These are phyloP conservation scores for Elsinoe australis DNA, from an alignment of 2,329 filamentous ascomycete genomes.

Conservation along the genomic window DNA sequence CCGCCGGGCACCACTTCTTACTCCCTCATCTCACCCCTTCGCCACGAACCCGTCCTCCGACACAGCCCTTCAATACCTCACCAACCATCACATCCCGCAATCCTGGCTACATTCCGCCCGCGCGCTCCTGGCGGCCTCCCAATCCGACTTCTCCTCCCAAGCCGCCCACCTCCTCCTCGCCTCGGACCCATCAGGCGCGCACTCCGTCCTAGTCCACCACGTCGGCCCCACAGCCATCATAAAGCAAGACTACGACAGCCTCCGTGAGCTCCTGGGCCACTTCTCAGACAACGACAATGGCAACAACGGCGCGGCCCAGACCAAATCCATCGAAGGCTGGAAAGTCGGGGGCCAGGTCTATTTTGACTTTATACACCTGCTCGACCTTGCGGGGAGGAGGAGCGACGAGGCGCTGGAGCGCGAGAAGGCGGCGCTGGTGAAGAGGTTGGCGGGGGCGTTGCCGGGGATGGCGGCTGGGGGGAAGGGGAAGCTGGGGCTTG, in stretches of 20 bases:
- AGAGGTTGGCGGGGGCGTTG: slow-evolving; percentile 19
- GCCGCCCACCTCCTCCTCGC: slow-evolving; percentile 75
- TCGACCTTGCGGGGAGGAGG: slow-evolving; percentile 31
- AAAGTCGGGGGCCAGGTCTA: slow-evolving; percentile 73
- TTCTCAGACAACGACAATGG: slow-evolving; percentile 48
- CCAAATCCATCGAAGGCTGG: slow-evolving; percentile 57
- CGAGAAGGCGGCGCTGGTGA: slow-evolving; percentile 23
- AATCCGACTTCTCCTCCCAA: slow-evolving; percentile 61
- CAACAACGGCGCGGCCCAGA: slow-evolving; percentile 38
- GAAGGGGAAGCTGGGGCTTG: slow-evolving; percentile 17
- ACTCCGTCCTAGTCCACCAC: slow-evolving; percentile 68
- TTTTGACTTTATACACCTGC: slow-evolving; percentile 50
- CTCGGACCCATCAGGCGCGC: slow-evolving; percentile 68
- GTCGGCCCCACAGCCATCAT: slow-evolving; percentile 80
- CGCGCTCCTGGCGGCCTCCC: slow-evolving; percentile 70
- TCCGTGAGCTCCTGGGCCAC: slow-evolving; percentile 61
- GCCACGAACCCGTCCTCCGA: slow-evolving; percentile 23
- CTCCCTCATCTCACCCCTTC: slow-evolving; percentile 58
- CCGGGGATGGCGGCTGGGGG: slow-evolving; percentile 16
- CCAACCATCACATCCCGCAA: slow-evolving; percentile 57
- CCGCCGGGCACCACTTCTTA: slow-evolving; percentile 56
- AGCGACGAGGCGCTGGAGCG: slow-evolving; percentile 23
- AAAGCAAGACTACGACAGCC: slow-evolving; percentile 64
- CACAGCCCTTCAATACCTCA: slow-evolving; percentile 48
- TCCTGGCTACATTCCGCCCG: slow-evolving; percentile 83